Percentiles rank a stretch among this genome's conserved stretches.
phyloP scores from a whole-genome alignment of 768 basidiomycete species.

The Leucogyrophana mollusca region DNA sequence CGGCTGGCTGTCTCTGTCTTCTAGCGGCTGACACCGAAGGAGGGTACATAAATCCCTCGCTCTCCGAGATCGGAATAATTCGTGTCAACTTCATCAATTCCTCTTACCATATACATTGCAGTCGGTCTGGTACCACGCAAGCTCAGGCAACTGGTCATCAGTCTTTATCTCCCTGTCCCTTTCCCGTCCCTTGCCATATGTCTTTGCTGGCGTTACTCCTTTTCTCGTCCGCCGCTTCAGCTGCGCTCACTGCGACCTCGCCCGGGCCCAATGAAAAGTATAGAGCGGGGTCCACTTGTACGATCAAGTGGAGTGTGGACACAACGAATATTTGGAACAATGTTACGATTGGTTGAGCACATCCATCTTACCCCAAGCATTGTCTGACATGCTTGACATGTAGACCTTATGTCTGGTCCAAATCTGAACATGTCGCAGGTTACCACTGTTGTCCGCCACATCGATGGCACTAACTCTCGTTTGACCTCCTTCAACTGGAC shows the following conservation, averaged over 20 bases:
- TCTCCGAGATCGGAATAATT: background rate
- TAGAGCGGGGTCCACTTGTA: slow-evolving; percentile 32
- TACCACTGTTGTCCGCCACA: slow-evolving; percentile 20
- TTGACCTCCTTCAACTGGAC: slow-evolving; percentile 34
- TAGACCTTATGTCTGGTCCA: slow-evolving; percentile 40
- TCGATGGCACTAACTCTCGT: slow-evolving; percentile 32
- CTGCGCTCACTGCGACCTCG: slow-evolving; percentile 28
- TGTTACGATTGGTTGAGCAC: slow-evolving; percentile 33
- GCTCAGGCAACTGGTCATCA: background rate
- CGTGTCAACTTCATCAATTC: background rate
- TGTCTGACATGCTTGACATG: background rate
- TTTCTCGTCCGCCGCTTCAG: slow-evolving; percentile 11
- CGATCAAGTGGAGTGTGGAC: slow-evolving; percentile 33
- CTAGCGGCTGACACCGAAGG: slow-evolving; percentile 1
- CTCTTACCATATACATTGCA: background rate
- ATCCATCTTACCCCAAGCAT: background rate
- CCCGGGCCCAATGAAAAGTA: slow-evolving; percentile 39
- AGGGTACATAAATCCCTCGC: background rate
- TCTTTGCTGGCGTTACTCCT: slow-evolving; percentile 3
- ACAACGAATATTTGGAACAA: slow-evolving; percentile 32
- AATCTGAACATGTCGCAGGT: slow-evolving; percentile 35
- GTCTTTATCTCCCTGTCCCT: background rate
- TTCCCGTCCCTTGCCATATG: slow-evolving; percentile 7
- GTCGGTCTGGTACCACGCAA: slow-evolving; percentile 7
- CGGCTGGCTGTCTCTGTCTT: too few relatives aligned